A percentile compares a stretch with the other conserved stretches of the same genome.
phyloP scores from a whole-genome alignment of 1,284 basidiomycete genomes.

The Cutaneotrichosporon sp. region DNA sequence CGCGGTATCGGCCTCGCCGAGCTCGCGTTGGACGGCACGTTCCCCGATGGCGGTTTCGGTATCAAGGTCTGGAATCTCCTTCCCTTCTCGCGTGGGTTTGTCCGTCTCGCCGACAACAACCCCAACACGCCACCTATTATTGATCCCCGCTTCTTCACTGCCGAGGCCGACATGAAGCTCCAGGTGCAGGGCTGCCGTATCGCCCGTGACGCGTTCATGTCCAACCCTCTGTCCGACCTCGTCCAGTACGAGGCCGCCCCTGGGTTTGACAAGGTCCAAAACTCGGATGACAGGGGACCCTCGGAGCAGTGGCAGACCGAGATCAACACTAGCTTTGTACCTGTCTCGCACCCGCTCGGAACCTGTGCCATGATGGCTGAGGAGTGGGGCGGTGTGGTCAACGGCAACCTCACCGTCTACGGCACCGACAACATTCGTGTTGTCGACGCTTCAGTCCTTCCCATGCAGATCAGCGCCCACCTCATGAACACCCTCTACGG shows the following conservation, averaged over 20 bases:
- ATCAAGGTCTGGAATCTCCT: conserved; percentile 34
- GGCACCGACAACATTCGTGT: conserved; percentile 53
- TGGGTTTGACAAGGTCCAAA: conserved; percentile 14
- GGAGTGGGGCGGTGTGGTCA: conserved; percentile 60
- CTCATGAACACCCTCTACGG: conserved; percentile 57
- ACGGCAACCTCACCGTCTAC: conserved; percentile 59
- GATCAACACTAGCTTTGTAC: conserved; percentile 20
- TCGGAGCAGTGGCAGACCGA: background rate
- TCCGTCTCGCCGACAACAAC: conserved; percentile 55
- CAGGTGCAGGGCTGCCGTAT: conserved; percentile 37
- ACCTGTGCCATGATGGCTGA: conserved; percentile 62
- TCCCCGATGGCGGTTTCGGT: conserved; percentile 28
- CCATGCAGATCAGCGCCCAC: conserved; percentile 48
- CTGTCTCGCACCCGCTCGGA: conserved; percentile 56
- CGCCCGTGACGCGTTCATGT: conserved; percentile 34
- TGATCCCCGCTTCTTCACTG: conserved; percentile 50
- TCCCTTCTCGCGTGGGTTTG: conserved; percentile 44
- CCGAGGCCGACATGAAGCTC: conserved; percentile 40
- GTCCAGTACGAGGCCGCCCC: conserved; percentile 8
- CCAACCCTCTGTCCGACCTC: conserved; percentile 25
- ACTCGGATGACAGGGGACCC: background rate
- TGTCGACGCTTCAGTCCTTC: conserved; percentile 50
- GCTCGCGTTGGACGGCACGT: conserved; percentile 39
- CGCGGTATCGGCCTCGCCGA: conserved; percentile 32
- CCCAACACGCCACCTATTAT: conserved; percentile 57